phyloP scores from a whole-genome alignment of 495 filamentous ascomycete genomes.

The Cetradonia linearis region DNA sequence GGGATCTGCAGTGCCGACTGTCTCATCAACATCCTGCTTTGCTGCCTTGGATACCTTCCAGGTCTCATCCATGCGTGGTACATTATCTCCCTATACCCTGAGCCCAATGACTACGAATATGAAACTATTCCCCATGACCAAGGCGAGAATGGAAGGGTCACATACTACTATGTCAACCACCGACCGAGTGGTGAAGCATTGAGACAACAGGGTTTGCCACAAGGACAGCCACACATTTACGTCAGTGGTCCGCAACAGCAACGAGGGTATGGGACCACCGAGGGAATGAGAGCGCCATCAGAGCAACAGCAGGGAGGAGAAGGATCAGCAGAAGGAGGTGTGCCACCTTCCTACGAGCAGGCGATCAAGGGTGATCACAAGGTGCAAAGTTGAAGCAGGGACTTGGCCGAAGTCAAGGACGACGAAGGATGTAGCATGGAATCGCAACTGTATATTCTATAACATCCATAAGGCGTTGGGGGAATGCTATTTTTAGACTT shows the following conservation, averaged over 20 bases:
- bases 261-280: constrained; percentile 24
- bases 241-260: constrained; percentile 15
- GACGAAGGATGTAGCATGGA: neutral
- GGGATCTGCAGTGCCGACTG: constrained; percentile 91
- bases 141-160: constrained; percentile 44
- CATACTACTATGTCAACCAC: constrained; percentile 59
- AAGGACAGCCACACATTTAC: constrained; percentile 13
- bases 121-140: constrained; percentile 46
- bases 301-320: constrained; percentile 13
- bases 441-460: neutral
- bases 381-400: constrained; percentile 9
- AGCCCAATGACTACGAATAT: constrained; percentile 53
- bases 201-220: constrained; percentile 14
- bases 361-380: constrained; percentile 24
- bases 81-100: constrained; percentile 87
- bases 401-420: neutral
- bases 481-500: neutral
- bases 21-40: constrained; percentile 90
- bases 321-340: constrained; percentile 17
- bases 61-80: constrained; percentile 96
- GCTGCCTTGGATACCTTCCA: constrained; percentile 77
- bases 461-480: neutral
- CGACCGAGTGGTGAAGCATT: constrained; percentile 23
- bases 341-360: constrained; percentile 26
- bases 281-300: constrained; percentile 12